Evolutionary conservation across 2,329 filamentous ascomycete genomes (phyloP), one percentile per base, ranked within the genome.

Genomic region (Alternaria gansuensis): DNA sequence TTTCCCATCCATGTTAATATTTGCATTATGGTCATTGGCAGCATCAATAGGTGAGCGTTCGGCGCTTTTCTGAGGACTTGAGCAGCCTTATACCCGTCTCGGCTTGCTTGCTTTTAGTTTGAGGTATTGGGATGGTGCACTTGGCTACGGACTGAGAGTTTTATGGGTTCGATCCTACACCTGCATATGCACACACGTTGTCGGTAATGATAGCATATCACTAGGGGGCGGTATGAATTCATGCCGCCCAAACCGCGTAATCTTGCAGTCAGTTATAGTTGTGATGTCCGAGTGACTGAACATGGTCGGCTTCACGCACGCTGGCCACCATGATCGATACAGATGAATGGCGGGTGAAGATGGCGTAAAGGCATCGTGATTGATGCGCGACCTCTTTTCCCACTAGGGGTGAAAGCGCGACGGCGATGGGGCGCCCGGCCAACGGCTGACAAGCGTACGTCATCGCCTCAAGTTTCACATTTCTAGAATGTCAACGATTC

Each of bases 31-130:
- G 73, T 73, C 64, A 61, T 66, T 52, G 71, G 74, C 69, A 71
- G 75, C 75, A 77, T 78, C 75, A 77, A 75, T 63, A 78, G 75
- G 74, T 69, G 72, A 77, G 75, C 75, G 73, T 75, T 63, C 54
- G 75, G 75, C 75, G 75, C 75, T 77, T 77, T 54, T 74, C 74
- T 77, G 73, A 78, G 74, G 75, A 78, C 75, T 77, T 78, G 75
- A 78, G 74, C 74, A 72, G 73, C 74, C 69, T 58, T 74, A 74
- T 71, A 74, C 71, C 71, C 69, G 55, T 65, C 63, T 62, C 62
- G 64, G 66, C 67, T 73, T 65, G 65, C 64, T 71, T 69, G 57
- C 41, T 66, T 64, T 55, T 49, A 53, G 57, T 59, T 51, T 60
- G 59, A 21, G 50, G 23, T 62, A 58, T 45, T 57, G 54, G 45